A percentile compares a stretch with the other conserved stretches of the same genome.
Conservation (phyloP, 2,329 filamentous ascomycete species). For the Rutstroemia sydowiana region DNA sequence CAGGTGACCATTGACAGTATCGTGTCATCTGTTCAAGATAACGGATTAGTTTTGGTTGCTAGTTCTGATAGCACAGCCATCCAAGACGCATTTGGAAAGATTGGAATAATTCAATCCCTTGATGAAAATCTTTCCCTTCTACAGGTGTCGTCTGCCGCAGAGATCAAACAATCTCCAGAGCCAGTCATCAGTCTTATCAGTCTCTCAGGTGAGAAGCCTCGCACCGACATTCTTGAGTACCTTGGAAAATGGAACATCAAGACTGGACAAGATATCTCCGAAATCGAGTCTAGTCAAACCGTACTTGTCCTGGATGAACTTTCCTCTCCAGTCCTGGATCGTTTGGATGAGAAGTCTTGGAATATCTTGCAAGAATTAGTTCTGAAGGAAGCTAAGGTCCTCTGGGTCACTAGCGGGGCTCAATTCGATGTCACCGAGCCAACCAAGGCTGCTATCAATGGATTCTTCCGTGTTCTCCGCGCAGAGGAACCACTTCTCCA, state of each 20-base stretch:
- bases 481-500: slow-evolving; percentile 11
- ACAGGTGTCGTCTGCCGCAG: background rate
- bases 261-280: background rate
- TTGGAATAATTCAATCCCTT: background rate
- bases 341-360: slow-evolving; percentile 8
- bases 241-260: background rate
- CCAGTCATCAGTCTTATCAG: background rate
- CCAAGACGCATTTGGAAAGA: background rate
- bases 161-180: background rate
- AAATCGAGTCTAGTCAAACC: background rate
- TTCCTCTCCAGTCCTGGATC: slow-evolving; percentile 5
- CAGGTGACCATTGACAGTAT: background rate
- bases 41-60: background rate
- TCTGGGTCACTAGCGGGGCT: slow-evolving; percentile 32
- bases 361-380: slow-evolving; percentile 10
- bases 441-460: slow-evolving; percentile 28
- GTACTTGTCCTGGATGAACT: slow-evolving; percentile 16
- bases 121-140: background rate
- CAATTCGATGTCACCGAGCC: slow-evolving; percentile 25
- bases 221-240: background rate
- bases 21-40: background rate
- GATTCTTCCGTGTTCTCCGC: slow-evolving; percentile 28
- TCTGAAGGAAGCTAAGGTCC: slow-evolving; percentile 12
- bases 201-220: background rate
- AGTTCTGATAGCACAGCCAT: background rate